Evolutionary conservation across 1,139 yeast species (phyloP).

Genomic region (Magnusiomyces fungicola): DNA sequence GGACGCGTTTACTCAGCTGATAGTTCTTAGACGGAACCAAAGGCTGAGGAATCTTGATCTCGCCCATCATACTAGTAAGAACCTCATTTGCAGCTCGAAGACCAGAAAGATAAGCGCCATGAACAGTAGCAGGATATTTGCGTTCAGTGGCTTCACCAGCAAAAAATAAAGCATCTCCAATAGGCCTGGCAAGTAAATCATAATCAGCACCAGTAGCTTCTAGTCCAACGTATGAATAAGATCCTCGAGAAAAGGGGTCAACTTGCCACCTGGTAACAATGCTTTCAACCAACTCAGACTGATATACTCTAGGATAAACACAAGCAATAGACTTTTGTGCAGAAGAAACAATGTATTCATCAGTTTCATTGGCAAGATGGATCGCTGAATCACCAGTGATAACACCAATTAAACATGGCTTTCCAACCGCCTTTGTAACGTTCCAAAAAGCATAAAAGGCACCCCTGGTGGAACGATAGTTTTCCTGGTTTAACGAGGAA

Average conservation of each 20-base stretch:
- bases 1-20: constrained; percentile 8
- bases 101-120: constrained; percentile 40
- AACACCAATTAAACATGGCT: constrained; percentile 36
- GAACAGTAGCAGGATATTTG: constrained; percentile 39
- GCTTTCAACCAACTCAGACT: constrained; percentile 31
- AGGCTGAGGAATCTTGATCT: constrained; percentile 35
- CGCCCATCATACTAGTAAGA: constrained; percentile 36
- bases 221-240: constrained; percentile 38
- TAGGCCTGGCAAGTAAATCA: constrained; percentile 36
- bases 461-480: constrained; percentile 29
- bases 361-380: constrained; percentile 29
- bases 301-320: constrained; percentile 24
- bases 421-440: constrained; percentile 32
- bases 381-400: constrained; percentile 37
- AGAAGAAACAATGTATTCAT: constrained; percentile 31
- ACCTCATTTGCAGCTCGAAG: constrained; percentile 38
- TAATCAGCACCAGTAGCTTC: constrained; percentile 40
- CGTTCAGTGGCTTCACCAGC: constrained; percentile 43
- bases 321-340: constrained; percentile 30
- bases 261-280: constrained; percentile 40
- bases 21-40: constrained; percentile 29
- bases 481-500: constrained; percentile 19
- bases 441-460: constrained; percentile 37
- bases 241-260: constrained; percentile 36
- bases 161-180: constrained; percentile 34